phyloP scores from a whole-genome alignment of 495 filamentous ascomycete species.

The Parathielavia appendiculata region DNA sequence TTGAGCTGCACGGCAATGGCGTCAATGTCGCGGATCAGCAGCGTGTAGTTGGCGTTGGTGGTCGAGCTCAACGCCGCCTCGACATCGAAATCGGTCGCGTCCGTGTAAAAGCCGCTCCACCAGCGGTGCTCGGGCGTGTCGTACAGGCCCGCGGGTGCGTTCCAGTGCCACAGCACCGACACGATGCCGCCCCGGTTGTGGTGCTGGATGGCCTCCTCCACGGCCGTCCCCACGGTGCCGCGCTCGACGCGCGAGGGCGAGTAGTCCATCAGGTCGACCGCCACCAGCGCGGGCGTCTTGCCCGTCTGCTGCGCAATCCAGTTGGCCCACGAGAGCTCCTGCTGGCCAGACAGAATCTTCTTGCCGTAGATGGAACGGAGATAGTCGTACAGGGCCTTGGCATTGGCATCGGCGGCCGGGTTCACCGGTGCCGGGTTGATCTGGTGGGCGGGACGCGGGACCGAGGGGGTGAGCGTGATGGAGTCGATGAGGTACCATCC shows the following conservation, averaged over 20 bases:
- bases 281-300: slow-evolving; percentile 43
- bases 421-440: slow-evolving; percentile 33
- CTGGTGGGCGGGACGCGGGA: slow-evolving; percentile 34
- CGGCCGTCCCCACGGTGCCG: slow-evolving; percentile 33
- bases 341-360: slow-evolving; percentile 46
- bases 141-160: slow-evolving; percentile 33
- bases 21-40: slow-evolving; percentile 47
- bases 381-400: slow-evolving; percentile 33
- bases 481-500: slow-evolving; percentile 46
- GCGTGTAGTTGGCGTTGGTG: slow-evolving; percentile 40
- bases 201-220: slow-evolving; percentile 45
- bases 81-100: slow-evolving; percentile 43
- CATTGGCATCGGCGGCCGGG: slow-evolving; percentile 21
- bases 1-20: slow-evolving; percentile 45
- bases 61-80: slow-evolving; percentile 34
- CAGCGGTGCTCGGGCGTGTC: slow-evolving; percentile 42
- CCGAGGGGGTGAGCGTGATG: slow-evolving; percentile 35
- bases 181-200: slow-evolving; percentile 41
- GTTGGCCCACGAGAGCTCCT: slow-evolving; percentile 34
- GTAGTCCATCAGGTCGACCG: slow-evolving; percentile 47
- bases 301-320: slow-evolving; percentile 40
- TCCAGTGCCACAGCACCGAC: slow-evolving; percentile 47
- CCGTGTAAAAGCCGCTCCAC: slow-evolving; percentile 47
- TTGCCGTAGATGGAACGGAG: slow-evolving; percentile 42
- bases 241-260: slow-evolving; percentile 40